Base-by-base conservation (phyloP, 2,329 filamentous ascomycete species). In the Dendryphion nanum region DNA sequence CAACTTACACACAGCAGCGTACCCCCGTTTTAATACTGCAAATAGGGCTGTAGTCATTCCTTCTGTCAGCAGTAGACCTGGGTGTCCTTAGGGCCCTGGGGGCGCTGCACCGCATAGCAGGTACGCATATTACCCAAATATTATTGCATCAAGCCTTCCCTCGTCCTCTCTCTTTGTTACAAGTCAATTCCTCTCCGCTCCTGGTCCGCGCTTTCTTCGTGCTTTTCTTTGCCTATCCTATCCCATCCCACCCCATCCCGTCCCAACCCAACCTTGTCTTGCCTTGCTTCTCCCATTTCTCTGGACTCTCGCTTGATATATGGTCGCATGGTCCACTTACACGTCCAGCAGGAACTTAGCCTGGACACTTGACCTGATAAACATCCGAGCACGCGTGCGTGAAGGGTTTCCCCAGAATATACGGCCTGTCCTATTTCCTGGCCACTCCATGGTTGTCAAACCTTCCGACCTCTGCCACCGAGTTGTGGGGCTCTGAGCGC, bases 111-210 rank as follows among this genome's bases (percentile, higher is more conserved):
- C n/a, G 45, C 41, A 50, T 51, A 53, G 42, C 37, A 59, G 54
- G 59, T 63, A 51, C 48, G 58, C 54, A 59, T 59, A 58, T 53
- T 54, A 48, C 50, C 41, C 47, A 45, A 32, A 38, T 40, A 43
- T 51, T 48, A 42, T 54, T 48, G 40, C 50, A 41, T 41, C 43
- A 52, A 47, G 48, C 45, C 42, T 51, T 48, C 44, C 40, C 35
- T 14, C 20, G 33, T 48, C 35, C 37, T 38, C 23, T 14, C 23
- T 16, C 16, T 36, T 34, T 42, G 37, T 38, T 44, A 34, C 35
- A 37, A 29, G 33, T 37, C 30, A 24, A 42, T 50, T 33, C 42
- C 42, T 41, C 37, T 44, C 31, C 36, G 33, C 14, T 19, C 46
- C 35, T 38, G 35, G 37, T 33, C 44, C 33, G 40, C 36, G 35